Evolutionary conservation across 2,329 filamentous ascomycete genomes (phyloP).

Genomic region (Scolecobasidium constrictum): DNA sequence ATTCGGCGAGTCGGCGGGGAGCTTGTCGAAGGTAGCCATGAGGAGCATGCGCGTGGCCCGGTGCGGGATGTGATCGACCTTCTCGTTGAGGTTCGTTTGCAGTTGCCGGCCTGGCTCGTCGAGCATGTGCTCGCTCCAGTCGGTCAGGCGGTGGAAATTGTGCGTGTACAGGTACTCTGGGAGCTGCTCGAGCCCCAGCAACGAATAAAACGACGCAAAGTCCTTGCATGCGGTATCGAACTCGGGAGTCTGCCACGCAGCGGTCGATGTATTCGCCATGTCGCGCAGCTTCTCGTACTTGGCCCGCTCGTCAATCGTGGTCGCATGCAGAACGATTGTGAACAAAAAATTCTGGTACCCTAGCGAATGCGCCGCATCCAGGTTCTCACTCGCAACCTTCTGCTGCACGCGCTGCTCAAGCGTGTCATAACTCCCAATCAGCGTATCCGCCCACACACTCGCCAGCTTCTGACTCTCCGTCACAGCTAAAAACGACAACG

Average conservation of each 20-base stretch:
- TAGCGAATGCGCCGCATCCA: slow-evolving; percentile 61
- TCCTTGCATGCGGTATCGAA: slow-evolving; percentile 60
- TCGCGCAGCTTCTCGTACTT: slow-evolving; percentile 61
- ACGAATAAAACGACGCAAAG: slow-evolving; percentile 67
- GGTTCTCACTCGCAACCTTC: not conserved
- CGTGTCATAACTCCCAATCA: slow-evolving; percentile 67
- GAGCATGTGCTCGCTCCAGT: slow-evolving; percentile 72
- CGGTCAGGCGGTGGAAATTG: slow-evolving; percentile 62
- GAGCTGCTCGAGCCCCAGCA: slow-evolving; percentile 70
- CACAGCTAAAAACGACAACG: slow-evolving; percentile 74
- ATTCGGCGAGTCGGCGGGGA: slow-evolving; percentile 63
- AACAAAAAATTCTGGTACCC: slow-evolving; percentile 61
- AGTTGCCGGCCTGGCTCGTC: slow-evolving; percentile 70
- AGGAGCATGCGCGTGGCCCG: slow-evolving; percentile 84
- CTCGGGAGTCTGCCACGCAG: slow-evolving; percentile 64
- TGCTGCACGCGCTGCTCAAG: slow-evolving; percentile 67
- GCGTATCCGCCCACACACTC: slow-evolving; percentile 81
- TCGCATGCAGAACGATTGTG: slow-evolving; percentile 83
- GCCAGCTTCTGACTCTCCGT: slow-evolving; percentile 82
- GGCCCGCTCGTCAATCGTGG: slow-evolving; percentile 57
- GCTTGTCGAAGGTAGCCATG: slow-evolving; percentile 82
- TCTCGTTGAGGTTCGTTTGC: slow-evolving; percentile 67
- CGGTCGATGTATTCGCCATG: slow-evolving; percentile 74
- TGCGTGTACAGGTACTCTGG: slow-evolving; percentile 66
- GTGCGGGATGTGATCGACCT: slow-evolving; percentile 53